phyloP scores from a whole-genome alignment of 73 alveolate genomes.

The Paramecium sonneborni region DNA sequence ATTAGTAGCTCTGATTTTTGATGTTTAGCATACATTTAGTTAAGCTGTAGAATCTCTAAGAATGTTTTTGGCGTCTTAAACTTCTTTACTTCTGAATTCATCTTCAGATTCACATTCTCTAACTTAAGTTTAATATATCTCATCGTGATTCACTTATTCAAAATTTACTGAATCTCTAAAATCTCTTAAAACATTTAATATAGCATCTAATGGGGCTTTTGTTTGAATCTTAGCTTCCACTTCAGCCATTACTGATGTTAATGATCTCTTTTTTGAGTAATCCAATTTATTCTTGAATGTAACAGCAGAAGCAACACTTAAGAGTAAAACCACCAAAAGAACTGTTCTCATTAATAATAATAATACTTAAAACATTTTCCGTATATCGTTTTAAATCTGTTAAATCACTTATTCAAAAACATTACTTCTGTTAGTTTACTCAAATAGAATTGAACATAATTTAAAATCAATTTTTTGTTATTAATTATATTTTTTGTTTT shows the following conservation, averaged over 20 bases:
- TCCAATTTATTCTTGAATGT: not conserved
- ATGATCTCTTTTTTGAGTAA: conserved; percentile 29
- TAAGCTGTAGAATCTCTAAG: conserved; percentile 45
- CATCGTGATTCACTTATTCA: conserved; percentile 52
- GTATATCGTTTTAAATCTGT: not conserved
- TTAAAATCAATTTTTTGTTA: not conserved
- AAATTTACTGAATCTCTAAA: conserved; percentile 34
- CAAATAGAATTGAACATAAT: not conserved
- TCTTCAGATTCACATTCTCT: conserved; percentile 52
- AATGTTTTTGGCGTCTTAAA: not conserved
- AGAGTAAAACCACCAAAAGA: not conserved
- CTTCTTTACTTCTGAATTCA: conserved; percentile 27
- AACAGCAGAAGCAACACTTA: not conserved
- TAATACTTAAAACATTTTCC: not conserved
- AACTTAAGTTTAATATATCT: not conserved
- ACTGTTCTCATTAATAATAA: conserved; percentile 25
- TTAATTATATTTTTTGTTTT: not conserved
- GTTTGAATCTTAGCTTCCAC: conserved; percentile 36
- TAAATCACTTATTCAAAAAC: not conserved
- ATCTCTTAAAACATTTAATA: conserved; percentile 9
- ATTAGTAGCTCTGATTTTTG: conserved; percentile 24
- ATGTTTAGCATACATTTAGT: not conserved
- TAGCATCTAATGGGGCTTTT: conserved; percentile 42
- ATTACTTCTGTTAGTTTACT: not conserved
- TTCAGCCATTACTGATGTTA: conserved; percentile 21